Evolutionary conservation across 805 yeast species (phyloP).

Genomic region (Candida nitratophila): DNA sequence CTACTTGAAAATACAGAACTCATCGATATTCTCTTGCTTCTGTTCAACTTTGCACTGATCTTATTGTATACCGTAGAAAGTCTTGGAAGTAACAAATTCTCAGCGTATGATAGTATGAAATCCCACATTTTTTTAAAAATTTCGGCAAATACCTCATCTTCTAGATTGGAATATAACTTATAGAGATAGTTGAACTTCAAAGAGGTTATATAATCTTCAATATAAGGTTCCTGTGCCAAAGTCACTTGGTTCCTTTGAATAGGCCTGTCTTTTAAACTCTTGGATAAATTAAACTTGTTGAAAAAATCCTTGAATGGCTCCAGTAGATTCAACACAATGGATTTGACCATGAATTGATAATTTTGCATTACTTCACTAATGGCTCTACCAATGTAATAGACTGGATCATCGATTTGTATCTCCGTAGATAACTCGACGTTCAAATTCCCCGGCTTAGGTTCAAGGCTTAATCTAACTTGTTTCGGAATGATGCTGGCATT

Average conservation of each 20-base stretch:
- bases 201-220: slow-evolving; percentile 16
- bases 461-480: slow-evolving; percentile 15
- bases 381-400: slow-evolving; percentile 74
- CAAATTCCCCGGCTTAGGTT: slow-evolving; percentile 46
- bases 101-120: slow-evolving; percentile 63
- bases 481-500: slow-evolving; percentile 3
- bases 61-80: slow-evolving; percentile 27
- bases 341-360: slow-evolving; percentile 57
- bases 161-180: slow-evolving; percentile 22
- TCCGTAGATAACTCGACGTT: slow-evolving; percentile 67
- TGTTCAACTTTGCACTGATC: background rate
- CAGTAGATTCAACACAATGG: slow-evolving; percentile 69
- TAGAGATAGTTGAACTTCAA: slow-evolving; percentile 17
- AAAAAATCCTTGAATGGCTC: slow-evolving; percentile 46
- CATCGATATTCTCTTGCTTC: slow-evolving; percentile 1
- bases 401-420: slow-evolving; percentile 70
- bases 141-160: slow-evolving; percentile 23
- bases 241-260: slow-evolving; percentile 3
- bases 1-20: background rate
- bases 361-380: slow-evolving; percentile 57
- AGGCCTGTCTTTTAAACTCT: slow-evolving; percentile 16
- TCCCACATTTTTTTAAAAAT: slow-evolving; percentile 58
- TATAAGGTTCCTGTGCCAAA: slow-evolving; percentile 10
- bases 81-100: slow-evolving; percentile 67
- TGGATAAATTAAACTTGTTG: slow-evolving; percentile 22